A percentile compares a stretch with the other conserved stretches of the same genome.
Conservation (phyloP, 169 alveolate species). For the Cryptosporidium sp. region DNA sequence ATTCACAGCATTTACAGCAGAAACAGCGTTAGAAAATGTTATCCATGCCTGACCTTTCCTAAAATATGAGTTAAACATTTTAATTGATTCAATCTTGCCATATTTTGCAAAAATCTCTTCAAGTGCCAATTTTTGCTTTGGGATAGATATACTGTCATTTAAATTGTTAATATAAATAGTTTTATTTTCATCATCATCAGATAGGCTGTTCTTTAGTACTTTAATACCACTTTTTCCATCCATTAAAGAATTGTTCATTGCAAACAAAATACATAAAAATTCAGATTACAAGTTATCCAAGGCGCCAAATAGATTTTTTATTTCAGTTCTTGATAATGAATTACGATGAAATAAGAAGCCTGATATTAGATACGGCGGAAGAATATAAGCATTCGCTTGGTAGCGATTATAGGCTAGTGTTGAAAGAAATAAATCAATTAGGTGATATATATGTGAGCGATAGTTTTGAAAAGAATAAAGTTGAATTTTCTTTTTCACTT, state of each 20-base stretch:
- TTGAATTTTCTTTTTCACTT: neutral
- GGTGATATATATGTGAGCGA: neutral
- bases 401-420: constrained; percentile 26
- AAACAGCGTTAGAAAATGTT: constrained; percentile 14
- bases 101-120: constrained; percentile 10
- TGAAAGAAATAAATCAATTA: constrained; percentile 9
- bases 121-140: constrained; percentile 10
- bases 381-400: constrained; percentile 49
- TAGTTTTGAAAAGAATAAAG: neutral
- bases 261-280: neutral
- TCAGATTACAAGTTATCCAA: neutral
- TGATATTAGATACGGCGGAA: constrained; percentile 18
- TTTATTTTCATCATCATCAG: neutral
- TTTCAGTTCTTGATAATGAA: neutral
- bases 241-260: neutral
- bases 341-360: neutral
- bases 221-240: neutral
- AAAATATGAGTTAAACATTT: constrained; percentile 35
- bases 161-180: constrained; percentile 52
- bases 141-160: constrained; percentile 15
- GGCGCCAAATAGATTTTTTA: neutral
- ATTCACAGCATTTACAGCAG: constrained; percentile 44
- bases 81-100: constrained; percentile 53
- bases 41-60: constrained; percentile 75
- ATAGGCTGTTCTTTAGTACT: neutral